phyloP scores from a whole-genome alignment of 2,329 filamentous ascomycete species.

The Scedosporium minutisporum region DNA sequence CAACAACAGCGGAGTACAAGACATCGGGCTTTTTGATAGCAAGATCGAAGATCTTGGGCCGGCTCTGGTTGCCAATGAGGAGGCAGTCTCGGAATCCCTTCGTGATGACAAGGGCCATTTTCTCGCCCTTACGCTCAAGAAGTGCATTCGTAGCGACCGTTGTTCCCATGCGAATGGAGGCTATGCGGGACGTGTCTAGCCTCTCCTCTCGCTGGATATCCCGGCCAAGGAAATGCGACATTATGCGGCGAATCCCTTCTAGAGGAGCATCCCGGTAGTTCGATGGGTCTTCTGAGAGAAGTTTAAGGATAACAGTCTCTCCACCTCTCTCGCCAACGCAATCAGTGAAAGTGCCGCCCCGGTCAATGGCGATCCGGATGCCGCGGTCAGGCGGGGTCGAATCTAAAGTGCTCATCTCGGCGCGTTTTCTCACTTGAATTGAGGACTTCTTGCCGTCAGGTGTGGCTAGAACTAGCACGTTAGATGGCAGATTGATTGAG shows the following conservation, averaged over 20 bases:
- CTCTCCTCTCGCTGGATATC: slow-evolving; percentile 73
- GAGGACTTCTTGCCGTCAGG: background rate
- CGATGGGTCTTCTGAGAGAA: slow-evolving; percentile 78
- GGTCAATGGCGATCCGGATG: slow-evolving; percentile 47
- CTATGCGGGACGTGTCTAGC: slow-evolving; percentile 73
- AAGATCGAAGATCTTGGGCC: slow-evolving; percentile 84
- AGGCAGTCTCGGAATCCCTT: slow-evolving; percentile 82
- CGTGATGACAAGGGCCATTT: slow-evolving; percentile 78
- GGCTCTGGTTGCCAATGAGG: slow-evolving; percentile 80
- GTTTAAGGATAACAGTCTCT: slow-evolving; percentile 76
- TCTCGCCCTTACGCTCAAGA: slow-evolving; percentile 81
- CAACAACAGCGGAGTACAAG: slow-evolving; percentile 75
- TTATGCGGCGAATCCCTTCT: slow-evolving; percentile 79
- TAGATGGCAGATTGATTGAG: too few relatives aligned
- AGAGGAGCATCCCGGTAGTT: slow-evolving; percentile 89
- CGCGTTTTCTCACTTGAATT: slow-evolving; percentile 5
- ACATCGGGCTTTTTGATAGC: slow-evolving; percentile 81
- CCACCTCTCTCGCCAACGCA: slow-evolving; percentile 72
- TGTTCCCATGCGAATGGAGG: slow-evolving; percentile 91
- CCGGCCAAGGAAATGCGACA: slow-evolving; percentile 64
- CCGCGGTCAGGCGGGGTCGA: slow-evolving; percentile 6
- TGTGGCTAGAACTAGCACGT: too few relatives aligned
- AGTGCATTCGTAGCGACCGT: slow-evolving; percentile 90
- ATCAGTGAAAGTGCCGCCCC: slow-evolving; percentile 87
- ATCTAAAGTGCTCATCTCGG: slow-evolving; percentile 2